Base-by-base conservation (phyloP, 176 grass and related monocot genomes). In the Hordeum marinum region DNA sequence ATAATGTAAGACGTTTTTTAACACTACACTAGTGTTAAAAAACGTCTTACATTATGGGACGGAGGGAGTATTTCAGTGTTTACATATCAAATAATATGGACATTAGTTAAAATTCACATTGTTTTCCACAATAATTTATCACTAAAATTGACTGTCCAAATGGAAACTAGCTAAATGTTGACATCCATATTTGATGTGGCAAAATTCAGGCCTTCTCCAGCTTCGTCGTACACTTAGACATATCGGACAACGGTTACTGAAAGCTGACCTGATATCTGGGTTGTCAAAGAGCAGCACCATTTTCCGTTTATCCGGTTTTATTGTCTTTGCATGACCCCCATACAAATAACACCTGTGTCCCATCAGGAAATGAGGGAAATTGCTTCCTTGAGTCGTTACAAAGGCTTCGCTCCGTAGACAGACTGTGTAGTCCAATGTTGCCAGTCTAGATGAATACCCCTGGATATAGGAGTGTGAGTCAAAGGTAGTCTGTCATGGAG, bases 321-420 rank as follows among this genome's bases (percentile, higher is more conserved):
- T 95, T 71, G 93, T 98, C 83, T 85, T 95, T 25, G 89, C 82
- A 62, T 92, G 86, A 37, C 96, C 95, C 86, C 42, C 91, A 65
- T 92, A 88, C 43, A 89, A 52, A 82, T 95, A 95, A 63, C 89
- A 91, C 54, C 93, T 88, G n/a, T 95, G 87, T 32, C 95, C 95
- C 73, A 95, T 93, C 82, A 98, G 42, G 68, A 98, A 98, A 73
- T 98, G 95, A 35, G 93, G 95, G 26, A 98, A 98, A 76, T 95
- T 98, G 72, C 93, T 92, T 41, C 95, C 95, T 95, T 98, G 95
- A 87, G 91, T 98, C 24, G 90, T 85, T 31, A 95, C 89, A 81
- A 98, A 98, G 11, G 82, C 74, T 89, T 98, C 93, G 55, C 95
- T 90, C 13, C 85, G 76, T 26, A 84, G 83, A 43, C 93, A 95